Evolutionary conservation across 116 monocot species (phyloP).

Genomic region (Trichopus zeylanicus): DNA sequence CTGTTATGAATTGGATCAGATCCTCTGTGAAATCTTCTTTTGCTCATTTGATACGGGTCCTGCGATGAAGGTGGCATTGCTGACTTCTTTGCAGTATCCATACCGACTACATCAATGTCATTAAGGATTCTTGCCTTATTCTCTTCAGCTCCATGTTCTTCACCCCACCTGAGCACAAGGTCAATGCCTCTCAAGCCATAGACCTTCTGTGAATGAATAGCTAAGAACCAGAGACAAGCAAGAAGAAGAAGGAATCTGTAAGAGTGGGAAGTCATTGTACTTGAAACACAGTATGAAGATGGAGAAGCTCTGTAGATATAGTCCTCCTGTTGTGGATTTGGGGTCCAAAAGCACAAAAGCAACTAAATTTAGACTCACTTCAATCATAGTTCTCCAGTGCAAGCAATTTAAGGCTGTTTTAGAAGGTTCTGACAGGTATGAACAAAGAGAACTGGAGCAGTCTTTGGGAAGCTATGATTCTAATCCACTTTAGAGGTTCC

Average conservation of each 20-base stretch:
- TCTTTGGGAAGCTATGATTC: too few species aligned
- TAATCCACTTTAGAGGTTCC: too few species aligned
- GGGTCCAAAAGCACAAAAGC: conserved; percentile 45
- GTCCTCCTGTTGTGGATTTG: conserved; percentile 7
- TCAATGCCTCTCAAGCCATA: conserved; percentile 30
- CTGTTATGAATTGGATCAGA: conserved; percentile 95
- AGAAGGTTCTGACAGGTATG: too few species aligned
- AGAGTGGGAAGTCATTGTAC: conserved; percentile 23
- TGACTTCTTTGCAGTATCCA: conserved; percentile 15
- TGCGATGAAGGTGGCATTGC: conserved; percentile 22
- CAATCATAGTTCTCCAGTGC: too few species aligned
- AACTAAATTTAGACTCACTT: too few species aligned
- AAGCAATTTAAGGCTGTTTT: too few species aligned
- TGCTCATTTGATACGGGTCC: conserved; percentile 48
- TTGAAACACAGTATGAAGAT: neutral
- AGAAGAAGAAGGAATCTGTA: conserved; percentile 26
- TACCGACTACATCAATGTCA: conserved; percentile 8
- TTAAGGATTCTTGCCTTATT: conserved; percentile 9
- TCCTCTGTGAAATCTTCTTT: conserved; percentile 78
- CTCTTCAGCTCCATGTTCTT: conserved; percentile 3
- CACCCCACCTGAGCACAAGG: conserved; percentile 13
- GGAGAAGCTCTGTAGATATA: conserved; percentile 29
- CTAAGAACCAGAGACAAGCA: conserved; percentile 28
- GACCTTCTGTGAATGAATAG: conserved; percentile 24
- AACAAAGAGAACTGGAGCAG: too few species aligned